phyloP scores from a whole-genome alignment of 2,329 filamentous ascomycete genomes.

The Phaeosphaeria sp. region DNA sequence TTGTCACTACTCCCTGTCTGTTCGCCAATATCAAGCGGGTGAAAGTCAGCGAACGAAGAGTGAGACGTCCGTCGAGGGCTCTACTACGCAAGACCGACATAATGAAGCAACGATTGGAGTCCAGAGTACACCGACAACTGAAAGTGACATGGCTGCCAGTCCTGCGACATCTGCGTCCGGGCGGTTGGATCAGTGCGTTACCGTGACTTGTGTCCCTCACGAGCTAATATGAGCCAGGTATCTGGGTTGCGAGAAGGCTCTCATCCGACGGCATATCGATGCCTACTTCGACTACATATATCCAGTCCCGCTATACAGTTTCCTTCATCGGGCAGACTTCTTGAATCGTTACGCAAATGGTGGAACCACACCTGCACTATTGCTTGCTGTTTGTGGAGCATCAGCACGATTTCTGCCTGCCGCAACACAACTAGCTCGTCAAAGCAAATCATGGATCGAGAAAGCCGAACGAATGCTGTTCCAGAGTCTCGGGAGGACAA shows the following conservation, averaged over 20 bases:
- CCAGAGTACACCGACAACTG: not conserved
- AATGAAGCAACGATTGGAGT: not conserved
- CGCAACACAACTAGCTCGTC: not conserved
- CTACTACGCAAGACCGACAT: not conserved
- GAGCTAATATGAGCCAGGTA: slow-evolving; percentile 1
- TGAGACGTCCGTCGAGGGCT: not conserved
- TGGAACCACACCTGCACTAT: not conserved
- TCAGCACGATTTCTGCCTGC: slow-evolving; percentile 8
- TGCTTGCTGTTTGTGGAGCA: slow-evolving; percentile 12
- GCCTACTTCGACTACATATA: slow-evolving; percentile 15
- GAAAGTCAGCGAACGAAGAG: not conserved
- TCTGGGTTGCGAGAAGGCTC: slow-evolving; percentile 5
- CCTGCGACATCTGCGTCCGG: not conserved
- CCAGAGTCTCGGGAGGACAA: slow-evolving; percentile 6
- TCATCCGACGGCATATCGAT: slow-evolving; percentile 9
- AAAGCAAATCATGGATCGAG: slow-evolving; percentile 8
- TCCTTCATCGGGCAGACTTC: slow-evolving; percentile 15
- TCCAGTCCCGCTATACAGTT: slow-evolving; percentile 10
- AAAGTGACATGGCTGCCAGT: not conserved
- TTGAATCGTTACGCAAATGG: slow-evolving; percentile 3
- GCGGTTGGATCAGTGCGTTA: not conserved
- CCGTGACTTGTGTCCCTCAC: not conserved
- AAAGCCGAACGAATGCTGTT: slow-evolving; percentile 7
- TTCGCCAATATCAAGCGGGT: slow-evolving; percentile 9
- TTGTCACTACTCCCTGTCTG: slow-evolving; percentile 10